A percentile compares a stretch with the other conserved stretches of the same genome.
phyloP scores from a whole-genome alignment of 331 rosid species.

The Cucumis variabilis region DNA sequence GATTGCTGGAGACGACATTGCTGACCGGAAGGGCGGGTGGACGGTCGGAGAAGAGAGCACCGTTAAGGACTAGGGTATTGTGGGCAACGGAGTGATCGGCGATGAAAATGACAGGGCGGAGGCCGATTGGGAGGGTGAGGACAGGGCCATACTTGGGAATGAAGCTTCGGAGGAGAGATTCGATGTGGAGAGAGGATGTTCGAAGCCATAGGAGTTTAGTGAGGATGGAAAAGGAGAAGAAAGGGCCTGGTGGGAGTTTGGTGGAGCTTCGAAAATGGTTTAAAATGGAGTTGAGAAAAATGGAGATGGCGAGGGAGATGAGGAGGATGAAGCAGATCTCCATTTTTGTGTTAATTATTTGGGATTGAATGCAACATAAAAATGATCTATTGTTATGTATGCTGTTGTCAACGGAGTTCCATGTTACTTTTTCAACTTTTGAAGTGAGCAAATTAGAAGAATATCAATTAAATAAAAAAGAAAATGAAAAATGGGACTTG shows the following conservation, averaged over 20 bases:
- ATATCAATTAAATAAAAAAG: too few species aligned
- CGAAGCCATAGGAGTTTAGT: constrained; percentile 36
- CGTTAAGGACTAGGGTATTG: constrained; percentile 62
- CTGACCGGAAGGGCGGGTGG: constrained; percentile 41
- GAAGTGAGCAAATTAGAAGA: too few species aligned
- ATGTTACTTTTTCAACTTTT: too few species aligned
- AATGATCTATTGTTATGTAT: too few species aligned
- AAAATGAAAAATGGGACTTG: too few species aligned
- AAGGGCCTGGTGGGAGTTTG: constrained; percentile 76
- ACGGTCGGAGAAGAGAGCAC: constrained; percentile 65
- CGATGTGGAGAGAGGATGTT: constrained; percentile 37
- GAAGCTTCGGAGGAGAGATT: constrained; percentile 46
- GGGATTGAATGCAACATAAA: too few species aligned
- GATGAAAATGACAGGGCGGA: constrained; percentile 37
- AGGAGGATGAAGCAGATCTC: neutral
- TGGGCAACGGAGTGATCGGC: constrained; percentile 53
- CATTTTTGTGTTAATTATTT: neutral
- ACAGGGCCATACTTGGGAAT: constrained; percentile 56
- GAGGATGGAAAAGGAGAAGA: constrained; percentile 39
- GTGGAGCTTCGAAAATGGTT: constrained; percentile 45
- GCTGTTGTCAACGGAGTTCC: too few species aligned
- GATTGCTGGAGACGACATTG: constrained; percentile 32
- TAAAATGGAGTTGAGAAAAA: neutral
- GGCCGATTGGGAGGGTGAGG: constrained; percentile 53
- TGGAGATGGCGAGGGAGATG: neutral